phyloP scores from a whole-genome alignment of 495 filamentous ascomycete species.

The Penicillium goetzii region DNA sequence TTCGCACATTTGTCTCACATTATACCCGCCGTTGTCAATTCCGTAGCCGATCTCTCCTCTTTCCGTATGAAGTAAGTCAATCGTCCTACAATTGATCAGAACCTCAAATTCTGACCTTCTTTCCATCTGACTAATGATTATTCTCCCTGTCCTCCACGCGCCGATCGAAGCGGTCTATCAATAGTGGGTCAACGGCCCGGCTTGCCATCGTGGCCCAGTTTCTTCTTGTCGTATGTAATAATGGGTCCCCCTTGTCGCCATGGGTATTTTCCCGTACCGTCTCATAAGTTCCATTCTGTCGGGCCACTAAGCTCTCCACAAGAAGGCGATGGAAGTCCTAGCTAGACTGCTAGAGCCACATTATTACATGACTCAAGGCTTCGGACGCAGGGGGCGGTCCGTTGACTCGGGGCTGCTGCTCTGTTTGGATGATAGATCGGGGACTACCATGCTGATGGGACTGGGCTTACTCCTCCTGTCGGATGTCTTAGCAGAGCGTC shows the following conservation, averaged over 20 bases:
- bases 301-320: background rate
- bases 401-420: constrained; percentile 16
- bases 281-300: constrained; percentile 12
- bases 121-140: background rate
- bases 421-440: constrained; percentile 10
- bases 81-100: background rate
- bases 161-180: constrained; percentile 33
- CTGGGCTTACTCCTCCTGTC: background rate
- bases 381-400: background rate
- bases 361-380: constrained; percentile 14
- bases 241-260: background rate
- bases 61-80: background rate
- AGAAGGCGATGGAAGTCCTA: background rate
- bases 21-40: background rate
- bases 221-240: background rate
- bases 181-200: constrained; percentile 36
- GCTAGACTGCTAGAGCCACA: constrained; percentile 5
- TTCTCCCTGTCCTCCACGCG: constrained; percentile 16
- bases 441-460: constrained; percentile 2
- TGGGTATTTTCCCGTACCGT: constrained; percentile 9
- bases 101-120: background rate
- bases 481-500: background rate
- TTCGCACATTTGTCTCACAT: background rate
- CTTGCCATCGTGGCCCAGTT: constrained; percentile 22
- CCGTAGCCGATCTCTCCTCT: background rate